These are phyloP conservation scores for Corylus heterophylla DNA, from an alignment of 306 rosid species.

Conservation along the genomic window DNA sequence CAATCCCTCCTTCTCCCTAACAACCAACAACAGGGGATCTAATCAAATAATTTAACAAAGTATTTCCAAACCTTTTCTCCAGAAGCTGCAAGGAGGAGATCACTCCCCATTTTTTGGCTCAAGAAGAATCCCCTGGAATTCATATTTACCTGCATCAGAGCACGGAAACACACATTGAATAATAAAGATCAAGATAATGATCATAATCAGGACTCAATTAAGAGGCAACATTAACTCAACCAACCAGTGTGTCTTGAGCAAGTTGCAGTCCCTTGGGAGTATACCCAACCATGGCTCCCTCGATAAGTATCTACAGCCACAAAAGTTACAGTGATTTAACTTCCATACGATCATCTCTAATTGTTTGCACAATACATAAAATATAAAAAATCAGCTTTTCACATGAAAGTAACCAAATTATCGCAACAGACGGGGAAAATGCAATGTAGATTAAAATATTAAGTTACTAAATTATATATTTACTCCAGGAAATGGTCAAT, in stretches of 20 bases:
- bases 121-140: constrained; percentile 56
- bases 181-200: constrained; percentile 15
- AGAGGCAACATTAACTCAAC: constrained; percentile 24
- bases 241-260: constrained; percentile 77
- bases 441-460: background rate
- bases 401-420: background rate
- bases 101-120: constrained; percentile 51
- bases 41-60: constrained; percentile 2
- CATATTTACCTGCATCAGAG: constrained; percentile 57
- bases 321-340: constrained; percentile 28
- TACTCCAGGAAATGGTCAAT: background rate
- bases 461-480: no score
- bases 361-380: constrained; percentile 2
- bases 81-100: constrained; percentile 73
- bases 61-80: constrained; percentile 75
- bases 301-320: constrained; percentile 67
- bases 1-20: constrained; percentile 9
- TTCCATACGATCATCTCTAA: background rate
- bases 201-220: constrained; percentile 11
- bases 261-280: constrained; percentile 89
- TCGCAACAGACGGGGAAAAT: background rate
- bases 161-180: constrained; percentile 9
- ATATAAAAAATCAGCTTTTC: background rate
- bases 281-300: constrained; percentile 92
- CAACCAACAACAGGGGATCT: constrained; percentile 8